Conservation (phyloP, 1,139 yeast species). For the Geotrichum phurueaensis region DNA sequence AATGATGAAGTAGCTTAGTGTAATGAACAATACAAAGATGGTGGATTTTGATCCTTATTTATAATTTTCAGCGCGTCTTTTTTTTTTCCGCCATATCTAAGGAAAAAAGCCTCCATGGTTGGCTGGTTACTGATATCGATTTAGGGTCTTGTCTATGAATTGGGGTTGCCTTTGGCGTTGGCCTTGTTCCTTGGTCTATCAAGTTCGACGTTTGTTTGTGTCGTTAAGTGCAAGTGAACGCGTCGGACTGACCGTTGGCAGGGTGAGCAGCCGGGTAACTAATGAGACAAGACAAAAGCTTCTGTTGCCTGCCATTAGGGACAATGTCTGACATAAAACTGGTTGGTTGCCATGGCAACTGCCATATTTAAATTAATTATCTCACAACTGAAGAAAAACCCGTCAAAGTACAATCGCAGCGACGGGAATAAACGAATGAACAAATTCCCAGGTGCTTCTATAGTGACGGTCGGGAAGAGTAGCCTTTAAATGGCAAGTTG, state of each 20-base stretch:
- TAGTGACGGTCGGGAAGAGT: neutral
- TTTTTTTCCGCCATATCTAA: neutral
- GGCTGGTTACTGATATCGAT: neutral
- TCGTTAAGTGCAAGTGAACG: conserved; percentile 18
- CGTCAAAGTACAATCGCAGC: neutral
- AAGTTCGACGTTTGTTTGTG: neutral
- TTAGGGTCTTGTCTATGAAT: neutral
- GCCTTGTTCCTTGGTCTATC: neutral
- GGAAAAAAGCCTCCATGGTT: neutral
- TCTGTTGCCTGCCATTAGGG: conserved; percentile 16
- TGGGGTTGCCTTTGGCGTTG: neutral
- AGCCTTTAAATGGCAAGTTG: neutral
- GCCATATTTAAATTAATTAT: neutral
- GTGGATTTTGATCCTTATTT: neutral
- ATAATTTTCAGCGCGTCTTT: neutral
- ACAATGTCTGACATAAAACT: neutral
- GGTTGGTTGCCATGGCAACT: conserved; percentile 9
- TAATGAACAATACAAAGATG: neutral
- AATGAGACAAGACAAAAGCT: neutral
- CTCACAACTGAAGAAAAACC: neutral
- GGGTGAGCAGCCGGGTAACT: conserved; percentile 3
- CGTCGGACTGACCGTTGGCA: neutral
- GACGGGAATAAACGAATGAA: neutral
- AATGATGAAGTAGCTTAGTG: neutral
- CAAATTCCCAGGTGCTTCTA: neutral